phyloP scores from a whole-genome alignment of 2,329 filamentous ascomycete genomes.

The Fusarium miscanthi region DNA sequence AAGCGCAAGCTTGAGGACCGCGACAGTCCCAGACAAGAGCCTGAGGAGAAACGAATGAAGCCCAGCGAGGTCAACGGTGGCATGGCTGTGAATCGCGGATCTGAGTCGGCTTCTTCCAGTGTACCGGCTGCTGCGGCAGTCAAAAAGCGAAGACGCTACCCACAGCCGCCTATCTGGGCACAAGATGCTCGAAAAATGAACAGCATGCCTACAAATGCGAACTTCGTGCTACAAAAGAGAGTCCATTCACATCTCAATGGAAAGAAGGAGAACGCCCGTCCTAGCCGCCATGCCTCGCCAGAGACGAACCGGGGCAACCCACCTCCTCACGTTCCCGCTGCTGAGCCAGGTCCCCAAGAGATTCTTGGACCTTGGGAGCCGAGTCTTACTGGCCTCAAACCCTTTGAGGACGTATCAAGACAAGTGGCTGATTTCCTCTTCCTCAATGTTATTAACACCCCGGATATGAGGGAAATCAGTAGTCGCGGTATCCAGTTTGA shows the following conservation, averaged over 20 bases:
- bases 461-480: conserved; percentile 72
- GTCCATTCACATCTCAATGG: conserved; percentile 52
- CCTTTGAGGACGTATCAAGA: conserved; percentile 79
- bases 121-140: conserved; percentile 50
- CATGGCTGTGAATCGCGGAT: conserved; percentile 35
- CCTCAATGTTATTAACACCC: conserved; percentile 73
- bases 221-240: conserved; percentile 45
- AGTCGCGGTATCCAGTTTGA: conserved; percentile 81
- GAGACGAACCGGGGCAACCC: conserved; percentile 39
- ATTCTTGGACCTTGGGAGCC: conserved; percentile 70
- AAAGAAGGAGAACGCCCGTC: conserved; percentile 53
- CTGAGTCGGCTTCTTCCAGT: conserved; percentile 44
- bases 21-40: conserved; percentile 62
- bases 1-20: conserved; percentile 56
- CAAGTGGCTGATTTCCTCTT: conserved; percentile 85
- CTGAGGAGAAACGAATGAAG: conserved; percentile 59
- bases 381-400: conserved; percentile 75
- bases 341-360: conserved; percentile 48
- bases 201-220: conserved; percentile 51
- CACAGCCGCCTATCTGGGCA: conserved; percentile 61
- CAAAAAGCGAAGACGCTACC: conserved; percentile 55
- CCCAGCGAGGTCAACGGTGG: conserved; percentile 62
- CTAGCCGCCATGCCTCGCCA: conserved; percentile 54
- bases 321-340: conserved; percentile 34
- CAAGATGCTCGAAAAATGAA: conserved; percentile 52